These are phyloP conservation scores for Boeremia exigua DNA, from an alignment of 2,329 filamentous ascomycete genomes.

Conservation along the genomic window DNA sequence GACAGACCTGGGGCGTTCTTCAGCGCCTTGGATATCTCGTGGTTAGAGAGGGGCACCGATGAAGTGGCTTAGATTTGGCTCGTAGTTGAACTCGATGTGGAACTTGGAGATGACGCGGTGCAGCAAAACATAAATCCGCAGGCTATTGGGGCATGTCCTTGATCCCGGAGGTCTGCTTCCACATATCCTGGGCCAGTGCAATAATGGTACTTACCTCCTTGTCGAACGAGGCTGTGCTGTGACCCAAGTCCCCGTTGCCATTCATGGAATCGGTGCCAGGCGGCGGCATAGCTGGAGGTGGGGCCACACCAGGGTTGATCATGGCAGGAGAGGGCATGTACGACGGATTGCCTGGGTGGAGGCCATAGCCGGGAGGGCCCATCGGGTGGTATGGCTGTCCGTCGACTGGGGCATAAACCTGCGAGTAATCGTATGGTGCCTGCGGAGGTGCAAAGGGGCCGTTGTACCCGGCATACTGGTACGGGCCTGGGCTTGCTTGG, in stretches of 20 bases:
- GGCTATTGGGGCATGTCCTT: conserved; percentile 67
- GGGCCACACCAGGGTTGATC: conserved; percentile 36
- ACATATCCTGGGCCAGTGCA: conserved; percentile 65
- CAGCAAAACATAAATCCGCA: conserved; percentile 69
- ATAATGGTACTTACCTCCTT: conserved; percentile 51
- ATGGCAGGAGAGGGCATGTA: conserved; percentile 44
- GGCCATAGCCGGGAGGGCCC: conserved; percentile 38
- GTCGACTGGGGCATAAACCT: conserved; percentile 40
- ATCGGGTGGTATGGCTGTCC: conserved; percentile 40
- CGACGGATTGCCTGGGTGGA: conserved; percentile 28
- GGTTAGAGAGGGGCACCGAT: conserved; percentile 52
- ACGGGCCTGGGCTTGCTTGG: conserved; percentile 47
- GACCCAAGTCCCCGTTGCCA: conserved; percentile 29
- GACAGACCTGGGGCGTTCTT: conserved; percentile 53
- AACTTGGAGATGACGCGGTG: conserved; percentile 67
- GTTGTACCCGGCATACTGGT: conserved; percentile 42
- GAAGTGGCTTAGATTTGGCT: conserved; percentile 64
- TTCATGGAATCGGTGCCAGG: conserved; percentile 24
- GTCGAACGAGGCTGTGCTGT: conserved; percentile 45
- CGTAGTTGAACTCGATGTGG: conserved; percentile 62
- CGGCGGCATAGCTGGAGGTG: conserved; percentile 30
- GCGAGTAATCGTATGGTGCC: conserved; percentile 36
- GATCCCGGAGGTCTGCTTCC: conserved; percentile 65
- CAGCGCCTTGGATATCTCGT: conserved; percentile 50
- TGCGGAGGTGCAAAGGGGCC: conserved; percentile 49